A percentile compares a stretch with the other conserved stretches of the same genome.
These are phyloP conservation scores for Craterostigma plantagineum DNA, from an alignment of 257 asterid genomes.

Conservation along the genomic window DNA sequence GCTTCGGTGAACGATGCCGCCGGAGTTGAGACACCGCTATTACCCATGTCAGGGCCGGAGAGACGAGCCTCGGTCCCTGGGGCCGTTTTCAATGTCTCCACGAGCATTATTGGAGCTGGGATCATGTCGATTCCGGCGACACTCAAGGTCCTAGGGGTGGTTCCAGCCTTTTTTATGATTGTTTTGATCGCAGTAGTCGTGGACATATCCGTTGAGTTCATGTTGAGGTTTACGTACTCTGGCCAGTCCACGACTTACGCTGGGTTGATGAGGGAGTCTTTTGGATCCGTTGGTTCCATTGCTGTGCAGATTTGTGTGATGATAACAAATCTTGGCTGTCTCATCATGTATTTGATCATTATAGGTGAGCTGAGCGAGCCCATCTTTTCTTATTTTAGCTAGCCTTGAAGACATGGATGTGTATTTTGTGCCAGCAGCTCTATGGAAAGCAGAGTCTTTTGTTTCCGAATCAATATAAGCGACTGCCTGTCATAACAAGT, in stretches of 20 bases:
- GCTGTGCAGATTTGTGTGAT: slow-evolving; percentile 68
- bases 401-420: neutral
- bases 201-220: slow-evolving; percentile 70
- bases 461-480: no score
- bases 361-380: slow-evolving; percentile 49
- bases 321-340: slow-evolving; percentile 79
- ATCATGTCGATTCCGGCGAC: slow-evolving; percentile 97
- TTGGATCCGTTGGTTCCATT: slow-evolving; percentile 50
- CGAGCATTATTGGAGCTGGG: slow-evolving; percentile 91
- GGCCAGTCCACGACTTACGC: slow-evolving; percentile 79
- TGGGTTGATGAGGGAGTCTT: slow-evolving; percentile 72
- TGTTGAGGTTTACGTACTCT: slow-evolving; percentile 63
- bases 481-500: no score
- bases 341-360: slow-evolving; percentile 74
- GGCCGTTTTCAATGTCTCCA: slow-evolving; percentile 80
- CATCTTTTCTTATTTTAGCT: neutral
- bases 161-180: slow-evolving; percentile 65
- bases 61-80: slow-evolving; percentile 28
- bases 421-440: no score
- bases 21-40: slow-evolving; percentile 46
- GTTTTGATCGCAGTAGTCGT: slow-evolving; percentile 38
- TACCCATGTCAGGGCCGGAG: slow-evolving; percentile 14
- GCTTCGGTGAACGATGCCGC: slow-evolving; percentile 29
- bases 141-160: slow-evolving; percentile 63
- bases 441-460: no score